Evolutionary conservation across 2,329 filamentous ascomycete genomes (phyloP).

Genomic region (Aspergillus pseudotamarii): DNA sequence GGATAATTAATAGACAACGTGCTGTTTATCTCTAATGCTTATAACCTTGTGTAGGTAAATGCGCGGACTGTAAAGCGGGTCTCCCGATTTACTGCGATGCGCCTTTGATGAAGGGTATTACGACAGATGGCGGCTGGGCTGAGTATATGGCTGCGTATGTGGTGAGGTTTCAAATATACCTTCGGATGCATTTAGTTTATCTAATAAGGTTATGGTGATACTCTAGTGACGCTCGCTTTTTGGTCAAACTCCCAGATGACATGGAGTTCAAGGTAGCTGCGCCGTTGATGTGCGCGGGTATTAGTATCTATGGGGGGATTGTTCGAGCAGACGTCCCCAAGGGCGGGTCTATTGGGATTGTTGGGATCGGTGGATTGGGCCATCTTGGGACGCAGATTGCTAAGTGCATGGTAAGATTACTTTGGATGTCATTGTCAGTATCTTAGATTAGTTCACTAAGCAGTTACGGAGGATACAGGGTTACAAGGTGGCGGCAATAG

Average conservation of each 20-base stretch:
- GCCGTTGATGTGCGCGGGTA: slow-evolving; percentile 60
- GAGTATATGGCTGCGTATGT: slow-evolving; percentile 54
- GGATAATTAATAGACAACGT: neutral
- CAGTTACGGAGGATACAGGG: slow-evolving; percentile 38
- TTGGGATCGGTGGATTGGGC: slow-evolving; percentile 55
- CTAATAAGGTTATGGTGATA: neutral
- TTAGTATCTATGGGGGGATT: slow-evolving; percentile 55
- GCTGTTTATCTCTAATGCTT: neutral
- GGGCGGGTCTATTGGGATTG: slow-evolving; percentile 43
- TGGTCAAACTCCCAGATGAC: slow-evolving; percentile 51
- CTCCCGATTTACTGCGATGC: slow-evolving; percentile 13
- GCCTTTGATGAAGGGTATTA: slow-evolving; percentile 50
- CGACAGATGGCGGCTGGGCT: slow-evolving; percentile 58
- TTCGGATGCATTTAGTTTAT: neutral
- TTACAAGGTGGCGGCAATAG: slow-evolving; percentile 56
- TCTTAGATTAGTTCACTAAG: slow-evolving; percentile 15
- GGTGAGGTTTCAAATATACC: neutral
- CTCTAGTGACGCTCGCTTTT: slow-evolving; percentile 48
- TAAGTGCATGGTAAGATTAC: slow-evolving; percentile 29
- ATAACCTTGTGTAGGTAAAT: slow-evolving; percentile 31
- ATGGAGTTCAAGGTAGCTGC: slow-evolving; percentile 56
- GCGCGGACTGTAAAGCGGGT: slow-evolving; percentile 50
- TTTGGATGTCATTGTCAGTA: neutral
- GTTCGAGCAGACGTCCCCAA: slow-evolving; percentile 42
- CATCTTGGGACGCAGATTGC: slow-evolving; percentile 58